phyloP scores from a whole-genome alignment of 768 basidiomycete genomes.

The Crucibulum laeve region DNA sequence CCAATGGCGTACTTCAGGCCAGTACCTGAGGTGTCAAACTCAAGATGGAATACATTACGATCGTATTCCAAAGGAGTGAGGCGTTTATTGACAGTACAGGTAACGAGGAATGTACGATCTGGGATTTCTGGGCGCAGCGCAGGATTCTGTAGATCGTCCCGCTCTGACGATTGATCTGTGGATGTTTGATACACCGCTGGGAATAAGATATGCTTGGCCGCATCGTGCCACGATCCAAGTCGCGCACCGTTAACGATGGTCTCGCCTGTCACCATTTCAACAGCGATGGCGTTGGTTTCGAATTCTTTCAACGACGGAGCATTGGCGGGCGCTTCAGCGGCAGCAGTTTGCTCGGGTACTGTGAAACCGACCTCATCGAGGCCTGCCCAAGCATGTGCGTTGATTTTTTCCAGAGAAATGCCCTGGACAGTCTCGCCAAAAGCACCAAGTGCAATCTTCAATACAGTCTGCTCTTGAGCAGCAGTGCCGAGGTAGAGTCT shows the following conservation, averaged over 20 bases:
- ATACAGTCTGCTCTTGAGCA: slow-evolving; percentile 50
- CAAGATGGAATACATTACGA: slow-evolving; percentile 98
- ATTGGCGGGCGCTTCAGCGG: slow-evolving; percentile 13
- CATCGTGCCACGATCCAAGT: slow-evolving; percentile 75
- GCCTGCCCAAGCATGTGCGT: slow-evolving; percentile 58
- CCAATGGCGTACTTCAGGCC: slow-evolving; percentile 94
- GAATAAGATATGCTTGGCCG: slow-evolving; percentile 87
- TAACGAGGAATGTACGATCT: slow-evolving; percentile 91
- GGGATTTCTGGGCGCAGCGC: slow-evolving; percentile 80
- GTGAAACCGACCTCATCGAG: slow-evolving; percentile 61
- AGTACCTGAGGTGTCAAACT: slow-evolving; percentile 89
- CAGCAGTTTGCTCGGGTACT: too few species aligned
- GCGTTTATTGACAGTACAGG: slow-evolving; percentile 90
- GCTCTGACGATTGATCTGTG: slow-evolving; percentile 29
- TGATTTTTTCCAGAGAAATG: slow-evolving; percentile 48
- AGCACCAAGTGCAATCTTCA: slow-evolving; percentile 43
- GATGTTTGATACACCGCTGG: slow-evolving; percentile 69
- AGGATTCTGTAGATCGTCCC: slow-evolving; percentile 55
- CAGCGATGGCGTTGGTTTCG: slow-evolving; percentile 70
- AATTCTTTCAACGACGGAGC: slow-evolving; percentile 46
- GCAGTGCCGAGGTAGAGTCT: slow-evolving; percentile 72
- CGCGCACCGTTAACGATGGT: slow-evolving; percentile 57
- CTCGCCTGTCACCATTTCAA: slow-evolving; percentile 54
- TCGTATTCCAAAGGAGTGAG: slow-evolving; percentile 95
- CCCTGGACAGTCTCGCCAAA: slow-evolving; percentile 44